Base-by-base conservation (phyloP, 495 filamentous ascomycete species). In the Trichoderma reesei region DNA sequence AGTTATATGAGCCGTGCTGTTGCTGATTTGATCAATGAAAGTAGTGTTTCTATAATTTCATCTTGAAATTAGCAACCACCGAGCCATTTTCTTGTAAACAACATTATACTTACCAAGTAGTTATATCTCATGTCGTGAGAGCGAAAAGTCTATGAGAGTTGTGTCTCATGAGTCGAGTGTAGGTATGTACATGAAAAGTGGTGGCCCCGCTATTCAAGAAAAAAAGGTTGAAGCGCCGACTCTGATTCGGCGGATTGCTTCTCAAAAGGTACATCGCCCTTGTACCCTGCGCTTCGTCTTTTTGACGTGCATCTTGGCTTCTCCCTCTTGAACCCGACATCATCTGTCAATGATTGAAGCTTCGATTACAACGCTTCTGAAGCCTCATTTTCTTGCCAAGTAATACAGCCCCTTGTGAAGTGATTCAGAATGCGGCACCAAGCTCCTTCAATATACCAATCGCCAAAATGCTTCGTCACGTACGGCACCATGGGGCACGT, bases 391-490 rank as follows among this genome's bases (percentile, higher is more conserved):
- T 26, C 26, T 26, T 26, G 26, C 26, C 26, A 26, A 26, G 1
- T 26, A 26, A 0, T 26, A 26, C 26, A 26, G 26, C 1, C 1
- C 26, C 26, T 26, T 26, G 26, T 26, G 26, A 26, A 26, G 26
- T 26, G 20, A 46, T 42, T 20, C 36, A 41, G 44, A 18, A 44
- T 51, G 41, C 26, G 42, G n/a, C 37, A 7, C 2, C 34, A 65
- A 33, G 41, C 41, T 39, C 59, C 34, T 41, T 78, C 82, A 41
- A 79, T 83, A 9, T 76, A 80, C 70, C 83, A 84, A 65, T 77
- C 84, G 51, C 74, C 80, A n/a, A 97, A 91, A 78, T 90, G 86
- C 73, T 88, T 84, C 73, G 87, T 88, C 60, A 88, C 89, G 0
- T 76, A 89, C 66, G 81, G 84, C 2, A 75, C 78, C 8, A 81